Evolutionary conservation across 768 basidiomycete genomes (phyloP).

Genomic region (Cantharellus cinnabarinus): DNA sequence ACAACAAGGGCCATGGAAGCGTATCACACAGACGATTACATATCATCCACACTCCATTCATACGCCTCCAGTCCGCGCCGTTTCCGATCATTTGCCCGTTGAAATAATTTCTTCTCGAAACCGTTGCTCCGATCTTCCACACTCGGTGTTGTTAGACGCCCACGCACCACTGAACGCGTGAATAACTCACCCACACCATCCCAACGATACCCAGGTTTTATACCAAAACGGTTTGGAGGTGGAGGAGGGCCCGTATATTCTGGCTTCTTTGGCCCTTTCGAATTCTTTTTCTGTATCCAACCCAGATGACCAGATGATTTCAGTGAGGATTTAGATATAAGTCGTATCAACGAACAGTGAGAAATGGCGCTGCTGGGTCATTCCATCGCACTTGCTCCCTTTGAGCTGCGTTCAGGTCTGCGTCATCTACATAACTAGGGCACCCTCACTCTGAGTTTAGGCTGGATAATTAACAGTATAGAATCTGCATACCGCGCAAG

Average conservation of each 20-base stretch:
- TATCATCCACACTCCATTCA: slow-evolving; percentile 80
- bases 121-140: slow-evolving; percentile 69
- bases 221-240: slow-evolving; percentile 87
- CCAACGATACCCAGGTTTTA: slow-evolving; percentile 92
- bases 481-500: slow-evolving; percentile 35
- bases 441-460: background rate
- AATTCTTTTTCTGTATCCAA: slow-evolving; percentile 38
- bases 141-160: too few relatives aligned
- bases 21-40: slow-evolving; percentile 28
- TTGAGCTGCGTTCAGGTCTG: slow-evolving; percentile 64
- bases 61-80: slow-evolving; percentile 55
- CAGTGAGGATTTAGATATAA: slow-evolving; percentile 2
- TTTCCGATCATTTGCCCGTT: slow-evolving; percentile 54
- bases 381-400: slow-evolving; percentile 78
- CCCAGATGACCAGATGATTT: background rate
- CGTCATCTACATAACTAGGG: slow-evolving; percentile 47
- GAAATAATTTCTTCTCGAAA: slow-evolving; percentile 85
- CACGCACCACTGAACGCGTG: too few relatives aligned
- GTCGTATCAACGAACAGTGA: slow-evolving; percentile 38
- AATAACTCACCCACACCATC: slow-evolving; percentile 70
- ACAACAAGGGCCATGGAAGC: too few relatives aligned
- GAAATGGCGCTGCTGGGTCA: slow-evolving; percentile 90
- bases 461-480: background rate
- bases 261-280: slow-evolving; percentile 61
- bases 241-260: slow-evolving; percentile 75